Base-by-base conservation (phyloP, 2,329 filamentous ascomycete species). In the Chalara sp. region DNA sequence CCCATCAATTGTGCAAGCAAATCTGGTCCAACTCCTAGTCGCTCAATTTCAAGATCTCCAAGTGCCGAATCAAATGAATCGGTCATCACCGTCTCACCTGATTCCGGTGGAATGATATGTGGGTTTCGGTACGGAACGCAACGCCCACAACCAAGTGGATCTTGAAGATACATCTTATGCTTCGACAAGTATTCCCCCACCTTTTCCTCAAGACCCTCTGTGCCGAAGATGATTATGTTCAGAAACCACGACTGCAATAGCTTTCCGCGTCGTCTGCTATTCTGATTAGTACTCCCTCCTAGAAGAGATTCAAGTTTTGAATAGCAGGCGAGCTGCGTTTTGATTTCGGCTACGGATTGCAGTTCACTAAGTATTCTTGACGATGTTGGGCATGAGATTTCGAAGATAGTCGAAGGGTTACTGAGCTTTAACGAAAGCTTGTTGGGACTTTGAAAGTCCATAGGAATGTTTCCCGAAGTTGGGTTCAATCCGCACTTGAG, bases 111-210 rank as follows among this genome's bases (percentile, higher is more conserved):
- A 5, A 57, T 39, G 6, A 53, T 44, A 46, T 57, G 55, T 12
- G 55, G 55, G 31, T 55, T 56, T 6, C 49, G 37, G 42, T 57
- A 57, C 29, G 12, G 33, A 11, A 55, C 49, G 33, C 21, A 6
- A 2, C 44, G 48, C 5, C 50, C 43, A 32, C 55, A 57, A 1
- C 32, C 35, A 11, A 46, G 6, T 8, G 55, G 55, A 41, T 57
- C 55, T 52, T 57, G 55, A 11, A 57, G 48, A 47, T 55, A 53
- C 46, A 55, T 50, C 29, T 49, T 28, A 1, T 45, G 8, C 28
- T 46, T 32, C 6, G 48, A 44, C 6, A 57, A 35, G 30, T 48
- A 57, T 30, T 48, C 44, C 40, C 53, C 55, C 5, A 57, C 21
- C 30, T 30, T 42, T 28, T 52, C 48, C 28, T 43, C 43, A 21